Conservation (phyloP, 2,329 filamentous ascomycete species). For the Nemania bipapillata region DNA sequence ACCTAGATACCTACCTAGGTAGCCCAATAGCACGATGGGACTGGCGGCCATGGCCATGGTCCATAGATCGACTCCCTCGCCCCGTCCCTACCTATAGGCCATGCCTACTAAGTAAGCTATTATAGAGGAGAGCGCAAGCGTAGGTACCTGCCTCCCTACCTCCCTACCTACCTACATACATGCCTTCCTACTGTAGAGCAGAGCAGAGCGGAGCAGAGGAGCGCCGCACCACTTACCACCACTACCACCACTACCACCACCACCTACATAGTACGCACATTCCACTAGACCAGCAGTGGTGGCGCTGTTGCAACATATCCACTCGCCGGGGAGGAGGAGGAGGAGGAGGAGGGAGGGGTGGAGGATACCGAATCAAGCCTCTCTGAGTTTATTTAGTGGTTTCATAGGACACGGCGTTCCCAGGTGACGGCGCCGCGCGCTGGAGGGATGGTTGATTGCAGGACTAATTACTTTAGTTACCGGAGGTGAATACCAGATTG, state of each 20-base stretch:
- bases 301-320: conserved; percentile 23
- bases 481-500: conserved; percentile 1
- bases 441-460: conserved; percentile 5
- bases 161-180: not conserved
- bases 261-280: not conserved
- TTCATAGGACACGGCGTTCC: conserved; percentile 18
- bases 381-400: conserved; percentile 29
- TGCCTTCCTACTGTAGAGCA: not conserved
- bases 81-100: not conserved
- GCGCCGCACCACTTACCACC: no score
- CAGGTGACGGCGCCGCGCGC: conserved; percentile 16
- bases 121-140: no score
- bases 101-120: not conserved
- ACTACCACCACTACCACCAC: no score
- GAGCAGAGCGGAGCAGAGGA: conserved; percentile 12
- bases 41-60: not conserved
- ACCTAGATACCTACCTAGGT: no score
- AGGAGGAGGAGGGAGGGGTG: no score
- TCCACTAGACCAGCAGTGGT: conserved; percentile 16
- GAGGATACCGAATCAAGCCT: conserved; percentile 34
- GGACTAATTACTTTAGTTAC: conserved; percentile 14
- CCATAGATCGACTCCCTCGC: not conserved
- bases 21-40: not conserved
- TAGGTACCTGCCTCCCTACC: not conserved
- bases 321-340: conserved; percentile 27